Evolutionary conservation across 2,329 filamentous ascomycete genomes (phyloP).

Genomic region (Aspergillus sclerotialis): DNA sequence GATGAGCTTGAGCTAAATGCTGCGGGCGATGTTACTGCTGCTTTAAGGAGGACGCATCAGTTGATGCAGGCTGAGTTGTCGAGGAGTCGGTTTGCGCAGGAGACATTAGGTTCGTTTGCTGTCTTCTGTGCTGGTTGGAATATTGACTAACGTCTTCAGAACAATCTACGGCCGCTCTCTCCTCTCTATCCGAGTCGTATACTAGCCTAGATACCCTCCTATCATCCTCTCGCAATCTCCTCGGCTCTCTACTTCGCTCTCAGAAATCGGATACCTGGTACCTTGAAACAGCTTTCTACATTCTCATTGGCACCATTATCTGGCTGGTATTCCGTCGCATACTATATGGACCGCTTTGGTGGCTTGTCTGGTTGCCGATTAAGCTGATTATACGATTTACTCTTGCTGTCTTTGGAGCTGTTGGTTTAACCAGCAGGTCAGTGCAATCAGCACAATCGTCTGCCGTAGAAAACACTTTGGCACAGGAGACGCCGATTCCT

Average conservation of each 20-base stretch:
- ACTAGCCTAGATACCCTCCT: conserved; percentile 71
- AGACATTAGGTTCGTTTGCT: conserved; percentile 57
- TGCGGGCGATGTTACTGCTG: conserved; percentile 74
- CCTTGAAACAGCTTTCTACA: conserved; percentile 78
- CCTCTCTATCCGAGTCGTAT: conserved; percentile 74
- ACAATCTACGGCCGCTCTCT: conserved; percentile 76
- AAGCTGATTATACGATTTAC: conserved; percentile 56
- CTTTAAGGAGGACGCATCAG: conserved; percentile 76
- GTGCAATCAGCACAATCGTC: conserved; percentile 17
- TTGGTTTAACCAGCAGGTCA: conserved; percentile 34
- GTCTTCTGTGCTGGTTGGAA: conserved; percentile 2
- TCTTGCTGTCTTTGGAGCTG: conserved; percentile 48
- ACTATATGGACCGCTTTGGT: conserved; percentile 84
- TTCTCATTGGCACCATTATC: conserved; percentile 66
- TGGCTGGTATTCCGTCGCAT: conserved; percentile 84
- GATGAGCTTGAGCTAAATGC: conserved; percentile 68
- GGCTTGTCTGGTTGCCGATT: conserved; percentile 79
- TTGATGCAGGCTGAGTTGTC: conserved; percentile 79
- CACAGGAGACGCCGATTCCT: conserved; percentile 9
- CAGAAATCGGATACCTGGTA: conserved; percentile 99
- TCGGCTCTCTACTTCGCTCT: conserved; percentile 71
- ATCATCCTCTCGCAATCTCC: conserved; percentile 63
- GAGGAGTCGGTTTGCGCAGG: conserved; percentile 80
- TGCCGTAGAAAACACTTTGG: conserved; percentile 12
- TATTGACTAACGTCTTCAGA: no score